A percentile compares a stretch with the other conserved stretches of the same genome.
Conservation (phyloP, 148 eudicot species). For the Rhododendron henanense region DNA sequence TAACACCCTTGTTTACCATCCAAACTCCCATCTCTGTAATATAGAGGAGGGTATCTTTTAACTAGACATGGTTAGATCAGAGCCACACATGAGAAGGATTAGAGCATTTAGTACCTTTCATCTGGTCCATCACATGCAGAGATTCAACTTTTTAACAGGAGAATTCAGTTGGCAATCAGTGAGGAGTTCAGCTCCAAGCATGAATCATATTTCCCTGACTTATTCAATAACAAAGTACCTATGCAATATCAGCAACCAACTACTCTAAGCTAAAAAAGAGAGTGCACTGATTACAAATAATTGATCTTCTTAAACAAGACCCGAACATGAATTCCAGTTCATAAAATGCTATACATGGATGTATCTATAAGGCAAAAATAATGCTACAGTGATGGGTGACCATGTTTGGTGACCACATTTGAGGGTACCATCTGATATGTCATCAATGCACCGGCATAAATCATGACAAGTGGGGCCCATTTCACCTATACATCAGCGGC, state of each 20-base stretch:
- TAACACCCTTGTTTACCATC: conserved; percentile 87
- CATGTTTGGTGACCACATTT: not conserved
- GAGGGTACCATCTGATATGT: not conserved
- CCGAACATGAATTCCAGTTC: not conserved
- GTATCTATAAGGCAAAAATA: not conserved
- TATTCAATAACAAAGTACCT: conserved; percentile 68
- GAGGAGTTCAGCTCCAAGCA: conserved; percentile 84
- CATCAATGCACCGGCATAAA: not conserved
- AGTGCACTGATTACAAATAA: not conserved
- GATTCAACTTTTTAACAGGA: conserved; percentile 76
- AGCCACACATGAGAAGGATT: not conserved
- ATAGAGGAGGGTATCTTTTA: not conserved
- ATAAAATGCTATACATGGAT: not conserved
- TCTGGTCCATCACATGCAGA: conserved; percentile 77
- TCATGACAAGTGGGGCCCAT: not conserved
- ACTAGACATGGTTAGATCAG: not conserved
- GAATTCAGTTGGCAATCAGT: conserved; percentile 69
- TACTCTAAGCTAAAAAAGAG: not conserved
- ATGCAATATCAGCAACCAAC: not conserved
- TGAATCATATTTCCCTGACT: conserved; percentile 86
- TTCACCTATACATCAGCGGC: not conserved
- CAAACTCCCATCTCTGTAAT: conserved; percentile 72
- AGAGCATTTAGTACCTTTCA: conserved; percentile 54
- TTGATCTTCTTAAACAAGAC: not conserved
- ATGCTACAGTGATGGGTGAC: not conserved